Evolutionary conservation across 768 basidiomycete genomes (phyloP), one percentile per base, ranked within the genome.

Genomic region (Mycena olivaceomarginata): DNA sequence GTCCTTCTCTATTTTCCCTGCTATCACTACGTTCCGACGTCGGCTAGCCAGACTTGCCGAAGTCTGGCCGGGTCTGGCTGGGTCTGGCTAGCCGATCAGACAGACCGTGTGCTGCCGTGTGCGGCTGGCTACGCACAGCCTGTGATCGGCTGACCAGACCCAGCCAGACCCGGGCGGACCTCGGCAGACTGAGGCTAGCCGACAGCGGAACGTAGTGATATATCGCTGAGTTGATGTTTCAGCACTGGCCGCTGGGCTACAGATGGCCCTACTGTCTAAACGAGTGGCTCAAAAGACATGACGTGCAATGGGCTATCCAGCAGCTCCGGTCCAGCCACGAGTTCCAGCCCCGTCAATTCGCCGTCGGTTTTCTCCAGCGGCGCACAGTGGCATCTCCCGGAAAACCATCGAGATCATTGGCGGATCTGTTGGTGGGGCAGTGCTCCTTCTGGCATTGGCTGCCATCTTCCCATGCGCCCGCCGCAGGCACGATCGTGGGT

Each of bases 241-340:
- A 72, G 70, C 20, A 48, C 62, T 20, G 70, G 70, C 22, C 53
- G 62, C 59, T 72, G 70, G 70, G 70, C 70, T 40, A 63, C 39
- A 63, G 60, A 40, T 43, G 39, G 60, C 60, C 60, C 60, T n/a
- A 56, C 53, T 56, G 53, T 56, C n/a, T n/a, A 56, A 56, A 56
- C 53, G 53, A 56, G 53, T 56, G n/a, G 53, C 53, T 22, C n/a
- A 56, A 56, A n/a, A 56, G 53, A 56, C 53, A 56, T 56, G n/a
- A 56, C 53, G 53, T 56, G 53, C 53, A 56, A 56, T 22, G 53
- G 53, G 20, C 53, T 56, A 56, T 56, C 53, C 53, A 56, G 53
- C 53, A 56, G 53, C 53, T 56, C 53, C 53, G n/a, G 53, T 56
- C 53, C 53, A 56, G 53, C 4, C 53, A 56, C 53, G 53, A 56